Percentiles rank a stretch among this genome's conserved stretches.
These are phyloP conservation scores for Hansenula anomala DNA, from an alignment of 1,139 yeast species.

Conservation along the genomic window DNA sequence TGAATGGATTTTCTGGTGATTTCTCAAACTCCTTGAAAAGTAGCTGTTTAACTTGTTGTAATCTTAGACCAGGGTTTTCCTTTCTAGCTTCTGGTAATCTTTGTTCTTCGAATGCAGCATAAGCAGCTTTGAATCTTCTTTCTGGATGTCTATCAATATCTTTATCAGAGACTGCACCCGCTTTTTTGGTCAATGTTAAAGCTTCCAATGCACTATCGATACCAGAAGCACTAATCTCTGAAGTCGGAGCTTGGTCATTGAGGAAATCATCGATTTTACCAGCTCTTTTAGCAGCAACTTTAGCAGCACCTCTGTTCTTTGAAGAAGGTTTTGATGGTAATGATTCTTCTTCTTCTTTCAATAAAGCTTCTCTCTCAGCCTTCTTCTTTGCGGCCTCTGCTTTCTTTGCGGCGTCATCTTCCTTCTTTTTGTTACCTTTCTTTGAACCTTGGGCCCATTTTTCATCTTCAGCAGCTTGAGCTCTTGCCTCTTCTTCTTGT, in stretches of 20 bases:
- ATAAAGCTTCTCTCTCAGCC: conserved; percentile 55
- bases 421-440: conserved; percentile 66
- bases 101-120: conserved; percentile 63
- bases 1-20: conserved; percentile 80
- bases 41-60: conserved; percentile 72
- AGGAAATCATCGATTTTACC: conserved; percentile 65
- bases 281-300: conserved; percentile 57
- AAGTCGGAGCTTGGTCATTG: conserved; percentile 30
- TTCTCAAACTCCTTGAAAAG: conserved; percentile 79
- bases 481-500: conserved; percentile 44
- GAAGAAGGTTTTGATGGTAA: conserved; percentile 54
- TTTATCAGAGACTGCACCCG: conserved; percentile 51
- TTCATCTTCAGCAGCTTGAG: conserved; percentile 53
- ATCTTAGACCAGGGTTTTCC: conserved; percentile 77
- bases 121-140: conserved; percentile 82
- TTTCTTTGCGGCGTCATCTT: conserved; percentile 53
- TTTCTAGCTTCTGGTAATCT: conserved; percentile 69
- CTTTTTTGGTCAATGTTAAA: conserved; percentile 54
- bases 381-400: conserved; percentile 63
- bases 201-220: conserved; percentile 79
- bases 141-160: conserved; percentile 86
- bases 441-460: conserved; percentile 75
- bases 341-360: conserved; percentile 61
- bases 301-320: conserved; percentile 69
- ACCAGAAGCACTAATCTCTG: conserved; percentile 66